Conservation (phyloP, 2,329 filamentous ascomycete genomes). For the Claviceps sp. region DNA sequence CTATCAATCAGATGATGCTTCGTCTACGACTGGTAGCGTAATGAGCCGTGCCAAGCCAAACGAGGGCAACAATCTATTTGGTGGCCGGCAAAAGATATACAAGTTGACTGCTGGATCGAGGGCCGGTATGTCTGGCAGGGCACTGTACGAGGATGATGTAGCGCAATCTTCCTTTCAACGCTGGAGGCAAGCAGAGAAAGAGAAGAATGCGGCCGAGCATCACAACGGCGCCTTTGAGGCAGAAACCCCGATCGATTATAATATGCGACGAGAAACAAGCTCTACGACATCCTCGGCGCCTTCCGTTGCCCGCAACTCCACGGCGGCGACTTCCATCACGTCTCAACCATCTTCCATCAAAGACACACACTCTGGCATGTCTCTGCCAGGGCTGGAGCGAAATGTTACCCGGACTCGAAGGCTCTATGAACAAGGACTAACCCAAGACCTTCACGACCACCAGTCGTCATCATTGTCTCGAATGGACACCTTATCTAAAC, state of each 20-base stretch:
- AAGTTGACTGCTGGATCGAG: constrained; percentile 52
- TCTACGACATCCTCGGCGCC: constrained; percentile 66
- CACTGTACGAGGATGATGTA: constrained; percentile 79
- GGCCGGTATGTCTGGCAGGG: constrained; percentile 49
- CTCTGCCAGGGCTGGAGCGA: constrained; percentile 41
- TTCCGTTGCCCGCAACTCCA: constrained; percentile 61
- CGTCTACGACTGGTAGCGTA: constrained; percentile 52
- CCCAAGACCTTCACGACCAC: constrained; percentile 68
- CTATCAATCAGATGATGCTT: constrained; percentile 58
- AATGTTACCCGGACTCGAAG: constrained; percentile 57
- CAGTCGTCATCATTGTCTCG: constrained; percentile 65
- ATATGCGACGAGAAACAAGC: constrained; percentile 69
- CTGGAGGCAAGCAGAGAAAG: constrained; percentile 49
- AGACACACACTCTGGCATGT: constrained; percentile 28
- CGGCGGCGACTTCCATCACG: constrained; percentile 73
- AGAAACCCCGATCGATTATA: constrained; percentile 47
- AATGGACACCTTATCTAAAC: constrained; percentile 63
- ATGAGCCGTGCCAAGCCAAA: constrained; percentile 72
- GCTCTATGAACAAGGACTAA: constrained; percentile 72
- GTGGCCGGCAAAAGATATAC: constrained; percentile 90
- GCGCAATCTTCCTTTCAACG: constrained; percentile 72
- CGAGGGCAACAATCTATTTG: constrained; percentile 88
- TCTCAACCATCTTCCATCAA: constrained; percentile 43
- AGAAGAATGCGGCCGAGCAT: constrained; percentile 30
- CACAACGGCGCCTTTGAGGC: constrained; percentile 24